Conservation (phyloP, 805 yeast genomes). For the Lipomyces yamanashiensis region DNA sequence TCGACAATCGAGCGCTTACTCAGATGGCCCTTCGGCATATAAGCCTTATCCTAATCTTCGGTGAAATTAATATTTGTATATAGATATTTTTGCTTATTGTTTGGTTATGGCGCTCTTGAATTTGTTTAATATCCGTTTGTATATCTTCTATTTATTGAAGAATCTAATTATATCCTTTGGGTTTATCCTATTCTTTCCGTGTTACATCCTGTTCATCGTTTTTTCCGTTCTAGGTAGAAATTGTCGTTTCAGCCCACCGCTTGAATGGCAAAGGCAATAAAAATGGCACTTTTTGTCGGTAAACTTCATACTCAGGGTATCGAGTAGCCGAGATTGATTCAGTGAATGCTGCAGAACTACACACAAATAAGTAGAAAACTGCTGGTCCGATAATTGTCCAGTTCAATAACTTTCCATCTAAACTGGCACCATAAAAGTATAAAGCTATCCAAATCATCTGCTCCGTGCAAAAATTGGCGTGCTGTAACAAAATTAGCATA, state of each 20-base stretch:
- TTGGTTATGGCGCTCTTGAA: too few species aligned
- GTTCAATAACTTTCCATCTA: constrained; percentile 10
- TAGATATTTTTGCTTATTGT: too few species aligned
- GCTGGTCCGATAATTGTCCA: constrained; percentile 25
- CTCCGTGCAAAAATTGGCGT: constrained; percentile 42
- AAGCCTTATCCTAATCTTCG: not conserved
- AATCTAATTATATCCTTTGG: not conserved
- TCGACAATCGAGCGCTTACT: not conserved
- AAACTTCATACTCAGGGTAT: constrained; percentile 21
- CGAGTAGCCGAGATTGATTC: constrained; percentile 19
- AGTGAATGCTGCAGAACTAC: constrained; percentile 15
- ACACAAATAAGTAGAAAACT: constrained; percentile 5
- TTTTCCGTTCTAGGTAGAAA: not conserved
- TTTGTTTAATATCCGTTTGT: too few species aligned
- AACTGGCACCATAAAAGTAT: constrained; percentile 22
- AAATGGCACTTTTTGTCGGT: constrained; percentile 15
- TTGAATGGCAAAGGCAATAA: constrained; percentile 12
- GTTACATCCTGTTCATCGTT: not conserved
- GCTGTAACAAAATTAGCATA: constrained; percentile 4
- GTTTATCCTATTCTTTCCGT: not conserved
- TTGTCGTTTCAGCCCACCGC: constrained; percentile 1
- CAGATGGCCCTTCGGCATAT: not conserved
- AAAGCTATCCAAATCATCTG: constrained; percentile 25
- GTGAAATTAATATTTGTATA: not conserved
- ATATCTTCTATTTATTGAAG: too few species aligned